These are phyloP conservation scores for Terana coerulea DNA, from an alignment of 768 basidiomycete genomes.

Conservation along the genomic window DNA sequence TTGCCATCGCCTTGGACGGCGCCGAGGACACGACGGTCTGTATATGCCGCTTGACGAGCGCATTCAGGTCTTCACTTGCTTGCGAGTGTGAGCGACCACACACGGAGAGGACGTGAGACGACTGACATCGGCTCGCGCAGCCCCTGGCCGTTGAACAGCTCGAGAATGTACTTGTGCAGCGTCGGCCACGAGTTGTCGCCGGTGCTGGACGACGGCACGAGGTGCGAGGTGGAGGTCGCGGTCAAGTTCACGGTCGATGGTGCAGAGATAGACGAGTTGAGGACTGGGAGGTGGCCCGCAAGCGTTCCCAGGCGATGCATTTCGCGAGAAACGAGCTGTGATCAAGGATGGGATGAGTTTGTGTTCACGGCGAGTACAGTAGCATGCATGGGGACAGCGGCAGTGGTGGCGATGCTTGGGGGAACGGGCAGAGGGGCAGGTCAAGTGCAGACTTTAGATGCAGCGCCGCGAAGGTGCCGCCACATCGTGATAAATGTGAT, in stretches of 20 bases:
- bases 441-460: too few species aligned
- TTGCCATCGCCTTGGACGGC: constrained; percentile 68
- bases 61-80: constrained; percentile 80
- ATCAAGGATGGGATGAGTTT: constrained; percentile 63
- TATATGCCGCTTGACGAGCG: constrained; percentile 77
- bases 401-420: not conserved
- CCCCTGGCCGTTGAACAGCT: constrained; percentile 88
- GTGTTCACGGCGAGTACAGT: not conserved
- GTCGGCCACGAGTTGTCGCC: constrained; percentile 76
- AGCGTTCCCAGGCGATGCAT: constrained; percentile 79
- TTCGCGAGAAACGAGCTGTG: constrained; percentile 76
- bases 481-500: too few species aligned
- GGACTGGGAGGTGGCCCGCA: constrained; percentile 47
- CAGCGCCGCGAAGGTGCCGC: too few species aligned
- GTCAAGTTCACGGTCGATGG: constrained; percentile 41
- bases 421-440: too few species aligned
- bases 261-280: constrained; percentile 47
- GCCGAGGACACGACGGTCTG: constrained; percentile 66
- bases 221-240: constrained; percentile 13
- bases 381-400: not conserved
- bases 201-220: constrained; percentile 29
- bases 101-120: not conserved
- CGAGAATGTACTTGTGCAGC: constrained; percentile 83
- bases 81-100: not conserved
- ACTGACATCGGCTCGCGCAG: constrained; percentile 79